Base-by-base conservation (phyloP, 257 asterid species). In the Linaria vulgaris region DNA sequence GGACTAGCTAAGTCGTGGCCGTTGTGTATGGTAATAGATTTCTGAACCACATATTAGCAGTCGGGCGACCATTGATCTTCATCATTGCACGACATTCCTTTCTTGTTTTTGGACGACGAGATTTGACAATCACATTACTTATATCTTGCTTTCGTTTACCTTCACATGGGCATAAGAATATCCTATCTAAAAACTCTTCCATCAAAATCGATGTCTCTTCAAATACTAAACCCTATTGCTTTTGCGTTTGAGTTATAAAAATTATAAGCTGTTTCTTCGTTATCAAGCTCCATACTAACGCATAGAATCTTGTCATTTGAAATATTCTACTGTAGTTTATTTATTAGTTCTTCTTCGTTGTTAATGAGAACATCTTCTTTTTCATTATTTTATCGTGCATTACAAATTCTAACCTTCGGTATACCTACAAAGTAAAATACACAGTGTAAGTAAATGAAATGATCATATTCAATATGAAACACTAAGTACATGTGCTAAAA, bases 201-300 rank as follows among this genome's bases (percentile, higher is more conserved):
- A 23, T 1, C 19, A 5, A 27, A 17, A 52, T 56, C 64, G 20
- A 9, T 25, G 15, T 66, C 64, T 31, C 15, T 56, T 19, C 64
- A 43, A 44, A 50, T 55, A 24, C 57, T 27, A 30, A 66, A 54
- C 12, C 68, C 47, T 9, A 23, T 15, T 23, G 9, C n/a, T 17
- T 45, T 56, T 41, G 71, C 64, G 27, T 66, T 55, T 19, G 16
- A 23, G 1, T 39, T 16, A 20, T 66, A 41, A 20, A 55, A 66
- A 1, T 23, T 9, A 21, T 65, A 65, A 0, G 61, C 70, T 12
- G 15, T 6, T 23, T 22, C 17, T 27, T 63, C 68, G 37, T 11
- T 44, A 4, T 63, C 49, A 30, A 63, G 49, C 24, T 66, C 56
- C 71, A 66, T 66, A 1, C 63, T 55, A 55, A 52, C 10, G 37